Conservation (phyloP, 306 rosid species). For the Quercus variabilis region DNA sequence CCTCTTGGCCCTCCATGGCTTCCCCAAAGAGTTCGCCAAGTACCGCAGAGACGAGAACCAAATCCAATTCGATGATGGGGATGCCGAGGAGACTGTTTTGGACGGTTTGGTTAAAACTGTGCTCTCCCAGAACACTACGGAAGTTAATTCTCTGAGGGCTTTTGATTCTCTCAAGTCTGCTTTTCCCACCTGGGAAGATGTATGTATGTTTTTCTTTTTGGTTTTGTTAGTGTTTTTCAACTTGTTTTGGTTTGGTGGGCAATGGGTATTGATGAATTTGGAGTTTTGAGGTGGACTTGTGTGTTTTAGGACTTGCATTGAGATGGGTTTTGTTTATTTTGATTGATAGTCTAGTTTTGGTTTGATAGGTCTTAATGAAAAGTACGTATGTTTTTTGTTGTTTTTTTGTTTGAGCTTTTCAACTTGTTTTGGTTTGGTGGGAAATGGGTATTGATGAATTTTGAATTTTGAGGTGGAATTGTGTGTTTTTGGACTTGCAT, state of each 20-base stretch:
- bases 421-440: neutral
- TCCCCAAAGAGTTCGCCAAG: slow-evolving; percentile 71
- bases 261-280: neutral
- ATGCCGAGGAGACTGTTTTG: slow-evolving; percentile 52
- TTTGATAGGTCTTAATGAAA: neutral
- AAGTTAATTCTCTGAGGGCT: slow-evolving; percentile 59
- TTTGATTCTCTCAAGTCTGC: slow-evolving; percentile 73
- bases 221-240: neutral
- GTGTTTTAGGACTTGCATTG: neutral
- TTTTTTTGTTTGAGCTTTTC: neutral
- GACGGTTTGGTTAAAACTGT: slow-evolving; percentile 82
- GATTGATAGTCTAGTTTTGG: neutral
- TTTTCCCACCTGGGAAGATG: slow-evolving; percentile 62
- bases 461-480: neutral
- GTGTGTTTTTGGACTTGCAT: neutral
- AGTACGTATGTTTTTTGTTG: no score
- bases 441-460: neutral
- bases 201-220: slow-evolving; percentile 5
- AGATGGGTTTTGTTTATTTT: neutral
- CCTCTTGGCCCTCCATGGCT: slow-evolving; percentile 65
- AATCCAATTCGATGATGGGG: slow-evolving; percentile 18
- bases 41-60: slow-evolving; percentile 43
- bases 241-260: neutral
- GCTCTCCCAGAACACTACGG: slow-evolving; percentile 89
- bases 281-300: neutral